A percentile compares a stretch with the other conserved stretches of the same genome.
These are phyloP conservation scores for Aspergillus leporis DNA, from an alignment of 495 filamentous ascomycete species.

Conservation along the genomic window DNA sequence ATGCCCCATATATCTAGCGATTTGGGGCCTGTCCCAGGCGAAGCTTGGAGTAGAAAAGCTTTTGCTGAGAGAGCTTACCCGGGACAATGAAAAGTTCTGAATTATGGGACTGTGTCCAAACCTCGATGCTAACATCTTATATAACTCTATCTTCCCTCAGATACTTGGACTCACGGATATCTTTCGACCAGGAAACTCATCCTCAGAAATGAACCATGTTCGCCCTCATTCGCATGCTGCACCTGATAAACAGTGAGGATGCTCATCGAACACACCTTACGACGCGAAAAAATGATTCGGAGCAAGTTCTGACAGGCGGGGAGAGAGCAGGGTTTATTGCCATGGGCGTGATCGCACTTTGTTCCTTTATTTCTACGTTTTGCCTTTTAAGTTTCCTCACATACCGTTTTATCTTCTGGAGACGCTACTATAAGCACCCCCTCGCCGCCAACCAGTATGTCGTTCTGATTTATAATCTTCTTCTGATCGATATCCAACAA, in stretches of 20 bases:
- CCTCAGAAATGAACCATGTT: constrained; percentile 4
- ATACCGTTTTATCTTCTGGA: constrained; percentile 58
- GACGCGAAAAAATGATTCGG: not conserved
- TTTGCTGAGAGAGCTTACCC: not conserved
- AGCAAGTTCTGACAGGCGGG: constrained; percentile 14
- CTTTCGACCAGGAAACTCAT: not conserved
- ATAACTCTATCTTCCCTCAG: not conserved
- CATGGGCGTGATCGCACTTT: constrained; percentile 55
- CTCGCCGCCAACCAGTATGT: constrained; percentile 65
- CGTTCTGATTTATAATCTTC: constrained; percentile 70
- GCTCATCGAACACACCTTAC: not conserved
- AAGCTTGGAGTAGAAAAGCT: constrained; percentile 1
- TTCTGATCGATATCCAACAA: constrained; percentile 73
- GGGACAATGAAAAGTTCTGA: not conserved
- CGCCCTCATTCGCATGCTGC: not conserved
- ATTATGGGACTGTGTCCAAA: constrained; percentile 2
- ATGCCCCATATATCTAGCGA: constrained; percentile 7
- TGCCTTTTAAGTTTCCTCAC: constrained; percentile 55
- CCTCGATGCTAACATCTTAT: not conserved
- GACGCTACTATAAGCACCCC: constrained; percentile 43
- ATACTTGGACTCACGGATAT: not conserved
- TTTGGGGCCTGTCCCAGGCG: not conserved
- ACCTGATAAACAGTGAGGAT: constrained; percentile 4
- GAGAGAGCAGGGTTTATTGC: constrained; percentile 49
- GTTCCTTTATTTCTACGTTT: constrained; percentile 57